phyloP scores from a whole-genome alignment of 164 flowering plant genomes.

The Dillenia turbinata region DNA sequence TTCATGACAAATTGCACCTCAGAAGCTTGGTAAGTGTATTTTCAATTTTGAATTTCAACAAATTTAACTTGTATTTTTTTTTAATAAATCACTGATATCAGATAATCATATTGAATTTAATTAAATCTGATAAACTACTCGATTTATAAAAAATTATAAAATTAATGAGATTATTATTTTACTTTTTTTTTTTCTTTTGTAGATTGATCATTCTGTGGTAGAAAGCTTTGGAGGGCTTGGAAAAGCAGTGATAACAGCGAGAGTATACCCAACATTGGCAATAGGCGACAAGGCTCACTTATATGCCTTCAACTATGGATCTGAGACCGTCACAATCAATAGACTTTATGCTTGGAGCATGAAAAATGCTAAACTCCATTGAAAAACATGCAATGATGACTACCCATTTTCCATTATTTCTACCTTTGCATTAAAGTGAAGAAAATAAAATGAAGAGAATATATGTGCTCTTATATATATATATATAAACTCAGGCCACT shows the following conservation, averaged over 20 bases:
- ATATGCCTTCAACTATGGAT: constrained; percentile 32
- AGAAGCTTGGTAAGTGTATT: constrained; percentile 30
- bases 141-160: not conserved
- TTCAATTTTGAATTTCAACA: not conserved
- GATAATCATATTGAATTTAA: not conserved
- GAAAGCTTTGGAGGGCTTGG: constrained; percentile 39
- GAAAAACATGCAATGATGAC: not conserved
- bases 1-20: constrained; percentile 23
- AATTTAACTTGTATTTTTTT: not conserved
- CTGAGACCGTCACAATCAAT: constrained; percentile 14
- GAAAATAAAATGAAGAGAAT: no score
- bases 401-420: no score
- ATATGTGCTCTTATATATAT: no score
- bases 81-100: no score
- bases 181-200: constrained; percentile 6
- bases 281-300: constrained; percentile 20
- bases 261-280: constrained; percentile 35
- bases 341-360: constrained; percentile 30
- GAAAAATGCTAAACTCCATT: constrained; percentile 22
- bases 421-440: no score
- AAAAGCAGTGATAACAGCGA: constrained; percentile 25
- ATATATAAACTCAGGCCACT: no score
- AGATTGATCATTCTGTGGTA: constrained; percentile 35
- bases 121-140: not conserved
- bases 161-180: not conserved